These are phyloP conservation scores for Agarophyton chilense DNA, from an alignment of 23 red algal species.

Conservation along the genomic window DNA sequence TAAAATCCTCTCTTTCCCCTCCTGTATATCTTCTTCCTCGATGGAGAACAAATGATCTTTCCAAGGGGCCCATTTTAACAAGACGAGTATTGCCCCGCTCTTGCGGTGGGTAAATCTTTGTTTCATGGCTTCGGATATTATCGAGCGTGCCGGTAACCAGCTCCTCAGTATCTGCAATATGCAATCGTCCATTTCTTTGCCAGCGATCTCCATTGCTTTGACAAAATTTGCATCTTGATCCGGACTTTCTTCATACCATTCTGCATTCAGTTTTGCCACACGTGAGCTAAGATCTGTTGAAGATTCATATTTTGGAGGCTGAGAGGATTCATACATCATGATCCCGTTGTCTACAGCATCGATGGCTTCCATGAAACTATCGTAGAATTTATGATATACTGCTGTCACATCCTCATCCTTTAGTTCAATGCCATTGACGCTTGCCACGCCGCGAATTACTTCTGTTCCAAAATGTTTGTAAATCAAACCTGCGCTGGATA, in stretches of 20 bases:
- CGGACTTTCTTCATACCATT: conserved; percentile 80
- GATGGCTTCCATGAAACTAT: conserved; percentile 91
- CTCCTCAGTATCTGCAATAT: conserved; percentile 49
- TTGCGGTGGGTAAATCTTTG: conserved; percentile 37
- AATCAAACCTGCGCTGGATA: conserved; percentile 91
- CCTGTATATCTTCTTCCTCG: conserved; percentile 49
- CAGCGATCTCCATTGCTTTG: conserved; percentile 72
- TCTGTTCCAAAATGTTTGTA: conserved; percentile 99
- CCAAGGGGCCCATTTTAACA: conserved; percentile 91
- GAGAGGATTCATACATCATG: conserved; percentile 61
- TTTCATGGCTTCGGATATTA: conserved; percentile 68
- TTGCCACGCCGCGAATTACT: conserved; percentile 43
- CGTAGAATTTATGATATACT: conserved; percentile 88
- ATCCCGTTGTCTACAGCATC: conserved; percentile 98
- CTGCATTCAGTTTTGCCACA: conserved; percentile 79
- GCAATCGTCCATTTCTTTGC: conserved; percentile 86
- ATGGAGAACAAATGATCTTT: conserved; percentile 93
- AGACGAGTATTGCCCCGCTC: conserved; percentile 66
- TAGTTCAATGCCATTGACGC: not conserved
- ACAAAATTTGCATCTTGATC: conserved; percentile 82
- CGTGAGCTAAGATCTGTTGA: conserved; percentile 80
- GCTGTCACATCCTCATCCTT: conserved; percentile 28
- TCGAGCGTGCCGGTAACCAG: conserved; percentile 91
- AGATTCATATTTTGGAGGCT: conserved; percentile 72
- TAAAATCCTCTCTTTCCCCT: conserved; percentile 32